phyloP scores from a whole-genome alignment of 306 rosid genomes.

The Glycine soja region DNA sequence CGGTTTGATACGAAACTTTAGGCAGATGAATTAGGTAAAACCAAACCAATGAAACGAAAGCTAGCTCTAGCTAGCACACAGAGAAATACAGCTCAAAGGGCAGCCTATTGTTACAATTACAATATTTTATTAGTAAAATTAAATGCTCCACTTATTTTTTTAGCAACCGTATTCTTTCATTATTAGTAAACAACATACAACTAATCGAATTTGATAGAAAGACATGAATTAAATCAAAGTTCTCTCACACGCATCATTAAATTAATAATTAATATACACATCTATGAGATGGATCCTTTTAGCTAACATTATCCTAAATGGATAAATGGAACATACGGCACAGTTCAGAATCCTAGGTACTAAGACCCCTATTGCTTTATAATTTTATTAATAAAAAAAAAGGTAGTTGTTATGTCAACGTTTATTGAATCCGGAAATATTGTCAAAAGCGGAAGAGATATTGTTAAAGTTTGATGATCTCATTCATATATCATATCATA shows the following conservation, averaged over 20 bases:
- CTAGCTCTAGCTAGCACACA: not conserved
- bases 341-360: too few relatives aligned
- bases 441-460: too few relatives aligned
- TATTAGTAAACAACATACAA: constrained; percentile 9
- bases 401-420: too few relatives aligned
- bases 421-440: too few relatives aligned
- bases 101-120: too few relatives aligned
- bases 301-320: too few relatives aligned
- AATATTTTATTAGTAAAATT: not conserved
- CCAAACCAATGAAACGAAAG: constrained; percentile 13
- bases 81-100: too few relatives aligned
- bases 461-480: too few relatives aligned
- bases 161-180: not conserved
- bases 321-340: too few relatives aligned
- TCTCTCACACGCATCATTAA: not conserved
- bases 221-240: not conserved
- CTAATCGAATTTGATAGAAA: not conserved
- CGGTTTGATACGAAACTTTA: not conserved
- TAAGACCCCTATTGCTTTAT: too few relatives aligned
- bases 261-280: not conserved
- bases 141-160: not conserved
- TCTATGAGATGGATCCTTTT: not conserved
- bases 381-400: too few relatives aligned
- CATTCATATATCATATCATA: too few relatives aligned
- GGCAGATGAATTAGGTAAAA: constrained; percentile 17